A percentile compares a stretch with the other conserved stretches of the same genome.
phyloP scores from a whole-genome alignment of 495 filamentous ascomycete genomes.

The Trichocladium uniseriatum region DNA sequence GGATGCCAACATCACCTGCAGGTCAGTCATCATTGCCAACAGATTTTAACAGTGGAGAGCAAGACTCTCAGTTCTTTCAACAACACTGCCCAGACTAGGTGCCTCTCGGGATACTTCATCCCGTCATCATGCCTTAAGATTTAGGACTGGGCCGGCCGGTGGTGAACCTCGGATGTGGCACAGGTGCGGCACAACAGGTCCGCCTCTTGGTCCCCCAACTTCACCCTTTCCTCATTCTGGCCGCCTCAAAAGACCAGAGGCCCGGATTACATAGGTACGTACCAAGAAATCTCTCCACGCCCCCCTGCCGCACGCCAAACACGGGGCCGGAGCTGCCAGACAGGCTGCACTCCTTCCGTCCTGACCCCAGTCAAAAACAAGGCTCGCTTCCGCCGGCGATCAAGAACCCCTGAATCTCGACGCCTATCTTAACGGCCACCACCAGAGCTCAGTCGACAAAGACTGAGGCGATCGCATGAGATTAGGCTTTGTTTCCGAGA shows the following conservation, averaged over 20 bases:
- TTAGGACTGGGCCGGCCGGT: conserved; percentile 12
- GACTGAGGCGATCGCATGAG: neutral
- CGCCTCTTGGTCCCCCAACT: conserved; percentile 12
- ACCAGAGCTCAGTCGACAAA: neutral
- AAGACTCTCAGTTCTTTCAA: too few species aligned
- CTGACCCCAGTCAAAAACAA: conserved; percentile 16
- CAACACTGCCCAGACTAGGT: too few species aligned
- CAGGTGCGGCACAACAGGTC: conserved; percentile 14
- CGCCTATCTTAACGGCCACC: conserved; percentile 9
- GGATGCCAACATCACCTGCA: too few species aligned
- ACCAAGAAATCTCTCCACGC: conserved; percentile 10
- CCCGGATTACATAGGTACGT: too few species aligned
- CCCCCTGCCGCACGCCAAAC: conserved; percentile 26
- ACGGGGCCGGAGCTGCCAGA: conserved; percentile 25
- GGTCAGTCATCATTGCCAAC: too few species aligned
- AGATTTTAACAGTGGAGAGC: too few species aligned
- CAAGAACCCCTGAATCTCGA: conserved; percentile 22
- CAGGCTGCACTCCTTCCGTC: conserved; percentile 24
- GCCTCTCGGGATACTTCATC: conserved; percentile 22
- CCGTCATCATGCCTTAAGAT: conserved; percentile 23
- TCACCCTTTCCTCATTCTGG: conserved; percentile 6
- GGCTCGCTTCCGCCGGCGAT: conserved; percentile 22
- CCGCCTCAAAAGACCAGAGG: conserved; percentile 15
- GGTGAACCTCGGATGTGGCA: conserved; percentile 16
- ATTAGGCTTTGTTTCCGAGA: conserved; percentile 32